phyloP scores from a whole-genome alignment of 768 basidiomycete genomes.

The Amanita pallidorosea region DNA sequence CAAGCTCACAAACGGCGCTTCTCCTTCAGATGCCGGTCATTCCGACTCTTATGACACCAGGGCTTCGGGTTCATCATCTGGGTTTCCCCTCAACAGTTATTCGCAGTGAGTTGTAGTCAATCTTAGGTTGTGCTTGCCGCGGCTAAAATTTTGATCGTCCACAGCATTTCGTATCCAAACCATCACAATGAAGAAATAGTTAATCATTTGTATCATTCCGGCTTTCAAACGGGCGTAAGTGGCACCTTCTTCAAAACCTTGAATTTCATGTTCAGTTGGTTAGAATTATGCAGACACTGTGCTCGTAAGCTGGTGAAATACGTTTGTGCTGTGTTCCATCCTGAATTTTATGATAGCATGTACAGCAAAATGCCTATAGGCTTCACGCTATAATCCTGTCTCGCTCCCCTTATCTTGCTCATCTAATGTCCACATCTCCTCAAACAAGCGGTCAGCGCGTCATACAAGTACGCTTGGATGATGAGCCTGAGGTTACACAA shows the following conservation, averaged over 20 bases:
- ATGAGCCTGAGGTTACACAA: constrained; percentile 73
- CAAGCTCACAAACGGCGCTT: constrained; percentile 37
- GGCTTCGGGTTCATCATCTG: constrained; percentile 27
- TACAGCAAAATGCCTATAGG: constrained; percentile 63
- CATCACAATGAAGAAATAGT: constrained; percentile 71
- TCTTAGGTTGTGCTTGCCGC: background rate
- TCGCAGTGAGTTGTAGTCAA: constrained; percentile 36
- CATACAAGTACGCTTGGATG: constrained; percentile 66
- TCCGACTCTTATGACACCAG: constrained; percentile 25
- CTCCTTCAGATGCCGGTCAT: constrained; percentile 25
- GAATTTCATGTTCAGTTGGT: constrained; percentile 8
- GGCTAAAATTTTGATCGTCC: background rate
- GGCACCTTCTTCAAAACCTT: constrained; percentile 2
- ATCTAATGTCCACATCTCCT: constrained; percentile 77
- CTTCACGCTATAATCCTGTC: constrained; percentile 82
- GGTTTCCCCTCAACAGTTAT: constrained; percentile 44
- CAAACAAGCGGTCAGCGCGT: constrained; percentile 53
- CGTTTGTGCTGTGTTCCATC: background rate
- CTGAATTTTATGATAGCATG: constrained; percentile 36
- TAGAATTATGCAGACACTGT: constrained; percentile 80
- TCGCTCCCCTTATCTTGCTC: constrained; percentile 79
- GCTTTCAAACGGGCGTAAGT: constrained; percentile 77
- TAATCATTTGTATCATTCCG: constrained; percentile 67
- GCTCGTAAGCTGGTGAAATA: constrained; percentile 38
- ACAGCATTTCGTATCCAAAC: constrained; percentile 40